Base-by-base conservation (phyloP, 345 rosid genomes). In the Melaleuca alternifolia region DNA sequence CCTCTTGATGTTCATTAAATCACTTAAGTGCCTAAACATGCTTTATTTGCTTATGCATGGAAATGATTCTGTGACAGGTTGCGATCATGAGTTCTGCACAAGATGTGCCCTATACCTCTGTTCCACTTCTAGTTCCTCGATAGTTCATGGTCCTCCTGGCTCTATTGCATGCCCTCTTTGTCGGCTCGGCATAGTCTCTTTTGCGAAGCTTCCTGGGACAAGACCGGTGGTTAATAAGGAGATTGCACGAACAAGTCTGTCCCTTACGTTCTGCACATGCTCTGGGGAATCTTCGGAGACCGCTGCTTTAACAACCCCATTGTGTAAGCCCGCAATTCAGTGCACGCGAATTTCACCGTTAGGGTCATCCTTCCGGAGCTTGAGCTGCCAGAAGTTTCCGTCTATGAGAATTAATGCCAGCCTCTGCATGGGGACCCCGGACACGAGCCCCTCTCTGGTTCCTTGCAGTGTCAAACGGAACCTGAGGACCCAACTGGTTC, bases 111-210 rank as follows among this genome's bases (percentile, higher is more conserved):
- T 97, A 33, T 96, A 96, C 91, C 93, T 97, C 77, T 95, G 99
- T 89, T 96, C 95, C 14, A 91, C 98, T 87, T 93, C 88, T 88
- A 90, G 92, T 88, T 54, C 94, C 71, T 87, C 94, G 21, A 91
- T 85, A 11, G 88, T 88, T 57, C 90, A 89, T 87, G 94, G 94
- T 71, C 92, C 95, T 12, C 71, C 91, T 14, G 99, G 99, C 28
- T 97, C 96, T 8, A 91, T 97, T 37, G 92, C 99, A 10, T 96
- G 99, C 86, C 99, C 98, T 54, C 96, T 97, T 30, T 97, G 99
- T 86, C 97, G 98, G 41, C 92, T 95, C 15, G 96, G 99, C 65
- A 95, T 96, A 71, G 94, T 93, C 85, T 95, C 98, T 23, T 97
- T 97, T 86, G 88, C 90, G 51, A 95, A 89, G 91, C 97, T 96